Conservation (phyloP, 305 asterid species). For the Solanum chacoense region DNA sequence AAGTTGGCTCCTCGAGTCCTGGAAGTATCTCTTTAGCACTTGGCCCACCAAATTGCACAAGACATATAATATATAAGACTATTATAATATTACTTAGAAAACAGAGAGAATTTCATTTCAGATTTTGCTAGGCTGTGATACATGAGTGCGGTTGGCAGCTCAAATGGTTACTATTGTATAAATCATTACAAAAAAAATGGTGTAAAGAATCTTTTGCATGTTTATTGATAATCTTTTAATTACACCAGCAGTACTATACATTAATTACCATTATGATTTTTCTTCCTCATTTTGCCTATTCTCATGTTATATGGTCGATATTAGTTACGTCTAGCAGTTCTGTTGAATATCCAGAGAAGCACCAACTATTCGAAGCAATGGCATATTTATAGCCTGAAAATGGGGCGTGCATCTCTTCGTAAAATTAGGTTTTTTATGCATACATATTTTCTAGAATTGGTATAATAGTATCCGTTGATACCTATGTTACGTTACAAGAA, state of each 20-base stretch:
- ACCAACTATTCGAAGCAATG: background rate
- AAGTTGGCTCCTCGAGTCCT: conserved; percentile 20
- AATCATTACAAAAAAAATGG: background rate
- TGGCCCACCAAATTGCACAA: background rate
- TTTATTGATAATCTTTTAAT: background rate
- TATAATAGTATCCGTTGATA: background rate
- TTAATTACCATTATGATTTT: background rate
- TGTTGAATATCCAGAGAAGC: background rate
- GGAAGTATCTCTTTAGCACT: conserved; percentile 3
- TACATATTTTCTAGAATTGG: background rate
- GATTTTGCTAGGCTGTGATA: background rate
- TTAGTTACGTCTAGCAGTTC: background rate
- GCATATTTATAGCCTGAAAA: no score
- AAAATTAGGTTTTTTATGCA: no score
- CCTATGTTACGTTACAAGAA: background rate
- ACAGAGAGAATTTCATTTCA: background rate
- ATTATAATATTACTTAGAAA: background rate
- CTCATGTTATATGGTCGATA: background rate
- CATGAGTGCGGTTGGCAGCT: background rate
- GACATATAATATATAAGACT: background rate
- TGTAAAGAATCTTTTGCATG: background rate
- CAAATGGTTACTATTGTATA: background rate
- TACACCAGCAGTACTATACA: background rate
- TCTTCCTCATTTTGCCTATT: background rate
- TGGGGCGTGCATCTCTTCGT: no score